Base-by-base conservation (phyloP, 331 rosid genomes). In the Acacia pycnantha region DNA sequence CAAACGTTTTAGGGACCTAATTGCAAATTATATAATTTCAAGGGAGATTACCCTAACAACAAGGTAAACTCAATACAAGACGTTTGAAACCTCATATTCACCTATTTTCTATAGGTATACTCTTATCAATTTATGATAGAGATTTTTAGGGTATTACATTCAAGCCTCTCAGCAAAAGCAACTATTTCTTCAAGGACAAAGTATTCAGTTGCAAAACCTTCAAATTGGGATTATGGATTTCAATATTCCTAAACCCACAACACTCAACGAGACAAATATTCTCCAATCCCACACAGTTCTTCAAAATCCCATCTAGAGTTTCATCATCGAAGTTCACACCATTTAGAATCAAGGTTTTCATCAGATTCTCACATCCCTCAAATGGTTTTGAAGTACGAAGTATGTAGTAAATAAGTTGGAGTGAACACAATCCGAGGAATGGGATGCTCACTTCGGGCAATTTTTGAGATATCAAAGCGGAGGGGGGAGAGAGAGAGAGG, bases 231-330 rank as follows among this genome's bases (percentile, higher is more conserved):
- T 70, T 46, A 5, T 10, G 2, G 33, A 82, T 70, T 3, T 7
- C 7, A 18, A 59, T 43, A 10, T 14, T 59, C 0, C 0, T 0
- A 7, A 77, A 77, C 26, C 78, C 73, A 11, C 5, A 15, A 10
- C 67, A 77, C 22, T 54, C 47, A 31, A 31, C 2, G 1, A 82
- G 26, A 37, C 53, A 22, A 4, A 76, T 70, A 18, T 70, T 70
- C 29, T 82, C 85, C 47, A 82, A 77, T 0, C 53, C 13, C 58
- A 2, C 14, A 59, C 82, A 77, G 15, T 33, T 82, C 24, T 70
- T 18, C 12, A 82, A 16, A 70, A 82, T 77, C 21, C 66, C 64
- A 56, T 12, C 19, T 3, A 82, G 31, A 5, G 43, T 47, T 24
- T 7, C 14, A 6, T 82, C 73, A 18, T 18, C 48, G 35, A 77